Conservation (phyloP, 2,329 filamentous ascomycete genomes). For the Neospermospora avenae region DNA sequence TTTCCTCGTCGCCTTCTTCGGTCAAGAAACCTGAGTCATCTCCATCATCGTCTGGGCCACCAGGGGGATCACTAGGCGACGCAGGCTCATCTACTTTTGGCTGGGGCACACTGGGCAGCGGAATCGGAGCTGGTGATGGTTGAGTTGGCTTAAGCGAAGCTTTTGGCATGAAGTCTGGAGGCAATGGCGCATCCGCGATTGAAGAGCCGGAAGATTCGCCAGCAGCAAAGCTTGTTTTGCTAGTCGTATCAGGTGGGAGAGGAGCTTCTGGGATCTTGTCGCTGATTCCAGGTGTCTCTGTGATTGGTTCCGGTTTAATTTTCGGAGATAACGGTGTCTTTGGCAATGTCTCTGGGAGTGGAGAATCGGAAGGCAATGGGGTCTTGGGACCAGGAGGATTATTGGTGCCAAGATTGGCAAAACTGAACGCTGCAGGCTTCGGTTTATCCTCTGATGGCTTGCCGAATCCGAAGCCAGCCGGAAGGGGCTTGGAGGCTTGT, state of each 20-base stretch:
- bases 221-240: constrained; percentile 33
- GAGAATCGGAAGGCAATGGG: constrained; percentile 9
- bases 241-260: constrained; percentile 43
- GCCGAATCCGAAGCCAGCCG: constrained; percentile 27
- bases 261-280: constrained; percentile 37
- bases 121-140: constrained; percentile 3
- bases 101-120: neutral
- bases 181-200: constrained; percentile 40
- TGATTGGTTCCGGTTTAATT: constrained; percentile 29
- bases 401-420: constrained; percentile 16
- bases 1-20: constrained; percentile 39
- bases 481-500: constrained; percentile 13
- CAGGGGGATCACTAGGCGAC: constrained; percentile 31
- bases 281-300: constrained; percentile 19
- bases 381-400: constrained; percentile 21
- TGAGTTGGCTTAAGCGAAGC: constrained; percentile 14
- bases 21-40: constrained; percentile 30
- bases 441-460: constrained; percentile 16
- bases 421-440: constrained; percentile 19
- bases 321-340: constrained; percentile 23
- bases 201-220: constrained; percentile 43
- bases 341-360: neutral
- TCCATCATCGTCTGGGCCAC: constrained; percentile 34
- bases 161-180: constrained; percentile 37
- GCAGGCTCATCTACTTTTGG: constrained; percentile 26